Evolutionary conservation across 441 rosid genomes (phyloP).

Genomic region (Oxalis stricta): DNA sequence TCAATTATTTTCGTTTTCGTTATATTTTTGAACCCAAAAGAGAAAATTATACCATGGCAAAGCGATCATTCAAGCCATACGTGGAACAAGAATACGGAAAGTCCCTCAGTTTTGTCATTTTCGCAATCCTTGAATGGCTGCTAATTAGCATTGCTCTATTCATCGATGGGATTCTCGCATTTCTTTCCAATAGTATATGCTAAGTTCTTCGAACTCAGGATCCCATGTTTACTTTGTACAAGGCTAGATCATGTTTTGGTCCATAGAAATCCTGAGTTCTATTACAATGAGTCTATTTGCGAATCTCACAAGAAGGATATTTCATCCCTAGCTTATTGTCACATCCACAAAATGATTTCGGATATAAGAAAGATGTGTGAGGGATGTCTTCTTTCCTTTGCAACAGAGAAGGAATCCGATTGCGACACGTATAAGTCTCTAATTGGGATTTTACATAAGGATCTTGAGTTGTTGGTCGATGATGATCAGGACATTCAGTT

Average conservation of each 20-base stretch:
- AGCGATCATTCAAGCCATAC: slow-evolving; percentile 43
- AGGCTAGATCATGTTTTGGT: slow-evolving; percentile 70
- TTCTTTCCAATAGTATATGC: slow-evolving; percentile 54
- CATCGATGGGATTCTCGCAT: slow-evolving; percentile 67
- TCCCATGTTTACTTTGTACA: slow-evolving; percentile 88
- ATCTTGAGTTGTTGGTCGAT: slow-evolving; percentile 56
- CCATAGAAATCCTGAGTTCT: slow-evolving; percentile 39
- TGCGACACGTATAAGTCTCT: slow-evolving; percentile 69
- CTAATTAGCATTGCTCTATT: slow-evolving; percentile 54
- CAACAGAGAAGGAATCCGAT: slow-evolving; percentile 61
- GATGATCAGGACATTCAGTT: slow-evolving; percentile 43
- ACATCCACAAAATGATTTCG: slow-evolving; percentile 73
- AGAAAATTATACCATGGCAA: slow-evolving; percentile 41
- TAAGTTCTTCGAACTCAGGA: slow-evolving; percentile 52
- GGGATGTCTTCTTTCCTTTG: slow-evolving; percentile 83
- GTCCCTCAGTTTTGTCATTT: slow-evolving; percentile 44
- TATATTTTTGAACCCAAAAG: slow-evolving; percentile 3
- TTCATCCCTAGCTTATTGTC: slow-evolving; percentile 75
- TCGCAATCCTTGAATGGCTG: slow-evolving; percentile 77
- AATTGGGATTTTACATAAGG: slow-evolving; percentile 63
- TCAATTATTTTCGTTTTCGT: slow-evolving; percentile 3
- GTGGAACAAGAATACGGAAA: slow-evolving; percentile 69
- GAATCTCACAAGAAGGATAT: slow-evolving; percentile 68
- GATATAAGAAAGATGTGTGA: slow-evolving; percentile 78
- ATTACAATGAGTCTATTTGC: slow-evolving; percentile 77